Conservation (phyloP, 164 flowering plant genomes). For the Sextonia rubra region DNA sequence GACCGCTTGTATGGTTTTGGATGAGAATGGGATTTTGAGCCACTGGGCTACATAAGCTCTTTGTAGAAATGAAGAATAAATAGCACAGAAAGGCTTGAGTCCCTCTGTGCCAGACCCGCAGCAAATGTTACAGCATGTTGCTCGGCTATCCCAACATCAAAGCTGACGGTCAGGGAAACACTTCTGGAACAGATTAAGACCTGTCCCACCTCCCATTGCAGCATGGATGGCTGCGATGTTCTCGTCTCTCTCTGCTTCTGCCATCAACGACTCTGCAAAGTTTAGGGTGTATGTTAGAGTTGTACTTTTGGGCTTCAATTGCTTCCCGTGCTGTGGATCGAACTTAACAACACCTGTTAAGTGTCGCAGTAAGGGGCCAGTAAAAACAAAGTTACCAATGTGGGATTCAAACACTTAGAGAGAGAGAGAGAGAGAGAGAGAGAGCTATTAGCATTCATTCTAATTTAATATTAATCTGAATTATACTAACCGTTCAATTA, state of each 20-base stretch:
- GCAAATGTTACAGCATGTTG: conserved; percentile 61
- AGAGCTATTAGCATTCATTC: too few relatives aligned
- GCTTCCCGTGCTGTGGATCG: conserved; percentile 45
- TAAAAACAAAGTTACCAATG: too few relatives aligned
- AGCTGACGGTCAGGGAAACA: conserved; percentile 37
- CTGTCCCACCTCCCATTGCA: conserved; percentile 62
- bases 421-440: too few relatives aligned
- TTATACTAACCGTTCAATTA: too few relatives aligned
- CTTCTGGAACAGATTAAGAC: conserved; percentile 43
- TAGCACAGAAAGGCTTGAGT: conserved; percentile 51
- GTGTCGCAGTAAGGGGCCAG: background rate
- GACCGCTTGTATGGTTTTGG: too few relatives aligned
- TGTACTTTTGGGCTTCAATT: conserved; percentile 27
- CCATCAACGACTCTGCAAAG: conserved; percentile 44
- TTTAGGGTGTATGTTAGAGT: conserved; percentile 38
- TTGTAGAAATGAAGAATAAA: conserved; percentile 51
- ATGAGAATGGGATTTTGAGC: too few relatives aligned
- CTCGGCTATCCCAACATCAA: conserved; percentile 58
- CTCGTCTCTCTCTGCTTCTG: conserved; percentile 43
- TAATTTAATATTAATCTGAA: too few relatives aligned
- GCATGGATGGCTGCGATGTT: conserved; percentile 47
- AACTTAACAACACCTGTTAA: conserved; percentile 56
- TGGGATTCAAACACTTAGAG: too few relatives aligned
- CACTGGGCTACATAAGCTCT: conserved; percentile 54
- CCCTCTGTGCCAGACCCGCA: conserved; percentile 56